Percentiles rank a stretch among this genome's conserved stretches.
Conservation (phyloP, 345 rosid genomes). For the Trapa bicornis region DNA sequence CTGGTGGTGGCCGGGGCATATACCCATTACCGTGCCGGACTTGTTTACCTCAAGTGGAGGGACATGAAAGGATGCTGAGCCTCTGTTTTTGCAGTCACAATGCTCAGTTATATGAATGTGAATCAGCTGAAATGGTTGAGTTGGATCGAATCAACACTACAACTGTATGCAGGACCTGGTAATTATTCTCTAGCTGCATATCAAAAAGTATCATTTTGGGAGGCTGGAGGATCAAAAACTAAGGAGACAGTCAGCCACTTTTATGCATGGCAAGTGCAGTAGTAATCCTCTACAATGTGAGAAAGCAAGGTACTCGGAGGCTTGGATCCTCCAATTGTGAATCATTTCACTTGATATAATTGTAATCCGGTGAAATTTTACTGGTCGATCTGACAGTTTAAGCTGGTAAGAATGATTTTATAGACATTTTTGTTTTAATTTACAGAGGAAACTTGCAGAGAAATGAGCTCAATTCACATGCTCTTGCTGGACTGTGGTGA, state of each 20-base stretch:
- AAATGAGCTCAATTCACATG: too few species aligned
- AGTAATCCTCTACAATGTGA: too few species aligned
- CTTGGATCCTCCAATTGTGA: too few species aligned
- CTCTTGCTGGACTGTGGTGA: too few species aligned
- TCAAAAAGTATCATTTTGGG: neutral
- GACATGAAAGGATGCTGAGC: constrained; percentile 58
- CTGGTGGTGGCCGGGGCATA: constrained; percentile 81
- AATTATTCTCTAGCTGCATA: neutral
- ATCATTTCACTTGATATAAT: too few species aligned
- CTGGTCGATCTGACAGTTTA: too few species aligned
- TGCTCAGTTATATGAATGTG: neutral
- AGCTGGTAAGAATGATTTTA: too few species aligned
- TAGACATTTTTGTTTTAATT: too few species aligned
- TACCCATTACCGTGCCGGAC: constrained; percentile 74
- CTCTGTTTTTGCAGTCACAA: neutral
- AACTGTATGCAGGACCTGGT: neutral
- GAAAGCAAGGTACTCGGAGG: too few species aligned
- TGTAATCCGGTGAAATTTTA: too few species aligned
- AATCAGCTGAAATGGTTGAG: neutral
- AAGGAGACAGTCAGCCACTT: neutral
- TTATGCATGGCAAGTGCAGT: neutral
- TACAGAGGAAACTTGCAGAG: too few species aligned
- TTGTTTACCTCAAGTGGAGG: constrained; percentile 78
- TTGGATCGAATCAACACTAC: neutral
- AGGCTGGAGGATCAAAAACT: neutral